Base-by-base conservation (phyloP, 2,329 filamentous ascomycete genomes). In the Colletotrichum kahawae region DNA sequence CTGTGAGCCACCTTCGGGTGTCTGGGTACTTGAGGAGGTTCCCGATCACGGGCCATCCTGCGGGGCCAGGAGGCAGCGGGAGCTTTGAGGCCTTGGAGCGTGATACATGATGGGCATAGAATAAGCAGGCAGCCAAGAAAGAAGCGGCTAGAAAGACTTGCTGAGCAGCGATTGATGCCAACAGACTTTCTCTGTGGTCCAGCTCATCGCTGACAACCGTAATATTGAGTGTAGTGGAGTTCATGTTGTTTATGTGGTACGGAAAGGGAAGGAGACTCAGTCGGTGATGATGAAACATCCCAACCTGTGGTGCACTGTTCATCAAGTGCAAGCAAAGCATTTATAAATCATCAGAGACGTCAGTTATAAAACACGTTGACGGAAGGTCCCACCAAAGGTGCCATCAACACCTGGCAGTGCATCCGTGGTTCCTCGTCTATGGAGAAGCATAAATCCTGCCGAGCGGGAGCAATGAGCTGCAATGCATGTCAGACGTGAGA, bases 11-110 rank as follows among this genome's bases (percentile, higher is more conserved):
- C 18, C 67, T 56, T 34, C 51, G 54, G 14, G 10, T 33, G 3
- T n/a, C 3, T 4, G 71, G 71, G 14, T 34, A 43, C 21, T 74
- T 74, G 33, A 74, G 62, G 4, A 71, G 5, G n/a, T 74, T 74
- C 0, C 68, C 71, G 3, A 74, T 3, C 1, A 74, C 27, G 3
- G 68, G 62, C 10, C 66, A 48, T 2, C 27, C 60, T 4, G 68
- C 62, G 4, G 68, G 68, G 2, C 68, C 71, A 4, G 68, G 71
- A 1, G 71, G 71, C 1, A 74, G 69, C 5, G 68, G 36, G 2
- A 74, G 38, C n/a, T 67, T 63, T 1, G 48, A 36, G 14, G 21
- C 12, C 8, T 38, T 68, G 29, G 36, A 9, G 29, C 12, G 31
- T 24, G 16, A 14, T 16, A 14, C 60, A 57, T 62, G 29, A 33